A percentile compares a stretch with the other conserved stretches of the same genome.
phyloP scores from a whole-genome alignment of 2,329 filamentous ascomycete genomes.

The Alternaria rosae region DNA sequence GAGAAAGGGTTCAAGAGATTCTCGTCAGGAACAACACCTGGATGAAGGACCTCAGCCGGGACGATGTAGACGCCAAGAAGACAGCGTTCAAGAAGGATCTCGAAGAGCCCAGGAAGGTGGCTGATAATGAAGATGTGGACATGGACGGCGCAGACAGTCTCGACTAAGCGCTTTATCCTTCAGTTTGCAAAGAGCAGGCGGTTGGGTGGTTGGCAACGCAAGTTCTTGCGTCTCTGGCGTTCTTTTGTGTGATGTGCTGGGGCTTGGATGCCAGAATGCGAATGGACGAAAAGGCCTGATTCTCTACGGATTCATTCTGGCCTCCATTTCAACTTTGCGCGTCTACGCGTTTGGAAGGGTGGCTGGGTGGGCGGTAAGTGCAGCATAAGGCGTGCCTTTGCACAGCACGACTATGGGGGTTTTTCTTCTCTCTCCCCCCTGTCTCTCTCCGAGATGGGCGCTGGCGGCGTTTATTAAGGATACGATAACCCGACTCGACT shows the following conservation, averaged over 20 bases:
- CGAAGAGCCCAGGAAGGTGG: constrained; percentile 31
- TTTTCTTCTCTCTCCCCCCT: background rate
- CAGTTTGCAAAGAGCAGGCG: background rate
- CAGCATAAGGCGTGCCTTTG: constrained; percentile 8
- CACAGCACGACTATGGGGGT: background rate
- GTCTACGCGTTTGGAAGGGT: background rate
- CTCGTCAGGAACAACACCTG: constrained; percentile 55
- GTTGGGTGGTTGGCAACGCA: background rate
- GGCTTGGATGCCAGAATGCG: constrained; percentile 8
- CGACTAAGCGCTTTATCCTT: background rate
- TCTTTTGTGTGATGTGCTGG: background rate
- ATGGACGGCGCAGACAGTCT: constrained; percentile 38
- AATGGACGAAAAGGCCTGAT: background rate
- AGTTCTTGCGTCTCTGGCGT: constrained; percentile 4
- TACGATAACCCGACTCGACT: constrained; percentile 6
- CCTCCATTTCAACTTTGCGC: background rate
- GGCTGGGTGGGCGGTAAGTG: background rate
- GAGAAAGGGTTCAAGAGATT: constrained; percentile 51
- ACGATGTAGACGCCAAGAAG: constrained; percentile 57
- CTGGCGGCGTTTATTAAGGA: constrained; percentile 3
- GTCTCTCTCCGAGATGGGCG: background rate
- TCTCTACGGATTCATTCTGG: background rate
- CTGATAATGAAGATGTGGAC: constrained; percentile 41
- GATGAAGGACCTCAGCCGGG: constrained; percentile 56
- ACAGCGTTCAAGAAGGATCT: constrained; percentile 41